Conservation (phyloP, 202 grass and related monocot genomes). For the Eragrostis tef region DNA sequence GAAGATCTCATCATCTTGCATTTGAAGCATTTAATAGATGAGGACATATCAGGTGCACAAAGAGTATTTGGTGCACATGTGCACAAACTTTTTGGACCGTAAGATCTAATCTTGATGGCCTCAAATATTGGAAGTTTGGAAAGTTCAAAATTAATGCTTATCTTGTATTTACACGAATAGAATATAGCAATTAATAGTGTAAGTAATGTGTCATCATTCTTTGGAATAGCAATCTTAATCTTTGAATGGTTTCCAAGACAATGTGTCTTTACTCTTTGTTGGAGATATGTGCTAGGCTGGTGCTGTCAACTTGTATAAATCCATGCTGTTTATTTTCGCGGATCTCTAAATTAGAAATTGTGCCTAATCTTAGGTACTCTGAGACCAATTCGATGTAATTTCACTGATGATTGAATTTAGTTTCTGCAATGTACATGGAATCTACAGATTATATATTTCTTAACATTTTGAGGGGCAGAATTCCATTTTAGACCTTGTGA, state of each 20-base stretch:
- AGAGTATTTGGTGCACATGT: too few species aligned
- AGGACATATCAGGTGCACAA: too few species aligned
- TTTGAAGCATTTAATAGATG: neutral
- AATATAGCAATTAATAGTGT: neutral
- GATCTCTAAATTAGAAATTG: neutral
- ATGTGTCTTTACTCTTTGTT: conserved; percentile 11
- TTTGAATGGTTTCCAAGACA: conserved; percentile 19
- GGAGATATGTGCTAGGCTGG: neutral
- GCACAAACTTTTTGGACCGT: too few species aligned
- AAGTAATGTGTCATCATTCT: neutral
- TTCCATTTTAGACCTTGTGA: conserved; percentile 8
- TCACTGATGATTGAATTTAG: conserved; percentile 6
- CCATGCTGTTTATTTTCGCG: neutral
- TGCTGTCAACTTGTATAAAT: neutral
- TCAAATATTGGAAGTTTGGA: too few species aligned
- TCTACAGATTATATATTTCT: neutral
- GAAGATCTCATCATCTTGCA: neutral
- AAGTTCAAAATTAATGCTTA: neutral
- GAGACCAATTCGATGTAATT: conserved; percentile 1
- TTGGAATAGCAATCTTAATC: neutral
- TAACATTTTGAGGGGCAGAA: conserved; percentile 1
- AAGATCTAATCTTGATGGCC: too few species aligned
- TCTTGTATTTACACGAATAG: neutral
- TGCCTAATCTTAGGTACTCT: neutral
- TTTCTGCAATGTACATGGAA: conserved; percentile 1